phyloP scores from a whole-genome alignment of 202 grass and related monocot genomes.

The Musa balbisiana region DNA sequence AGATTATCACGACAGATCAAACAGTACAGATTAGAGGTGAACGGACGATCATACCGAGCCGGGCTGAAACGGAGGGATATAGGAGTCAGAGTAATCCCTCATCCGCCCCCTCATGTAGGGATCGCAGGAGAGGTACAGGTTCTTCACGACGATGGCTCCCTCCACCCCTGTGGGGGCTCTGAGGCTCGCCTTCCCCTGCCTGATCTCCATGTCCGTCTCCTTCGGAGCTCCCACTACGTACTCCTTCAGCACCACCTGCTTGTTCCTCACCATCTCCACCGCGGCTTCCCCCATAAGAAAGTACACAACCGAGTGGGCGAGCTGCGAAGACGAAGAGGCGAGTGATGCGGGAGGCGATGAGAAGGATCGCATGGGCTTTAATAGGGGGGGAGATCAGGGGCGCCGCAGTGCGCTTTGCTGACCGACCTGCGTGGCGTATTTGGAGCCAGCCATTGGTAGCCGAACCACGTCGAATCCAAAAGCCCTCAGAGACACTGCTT shows the following conservation, averaged over 20 bases:
- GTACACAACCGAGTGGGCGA: too few relatives aligned
- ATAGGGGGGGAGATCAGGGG: too few relatives aligned
- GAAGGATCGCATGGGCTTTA: too few relatives aligned
- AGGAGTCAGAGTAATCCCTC: slow-evolving; percentile 45
- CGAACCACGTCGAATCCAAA: too few relatives aligned
- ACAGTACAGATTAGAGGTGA: too few relatives aligned
- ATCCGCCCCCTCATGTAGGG: slow-evolving; percentile 75
- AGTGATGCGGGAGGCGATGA: too few relatives aligned
- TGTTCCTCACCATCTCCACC: slow-evolving; percentile 37
- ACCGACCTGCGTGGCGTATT: too few relatives aligned
- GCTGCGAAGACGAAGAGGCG: too few relatives aligned
- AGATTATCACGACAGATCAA: neutral
- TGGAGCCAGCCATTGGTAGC: too few relatives aligned
- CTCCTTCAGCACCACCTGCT: slow-evolving; percentile 58
- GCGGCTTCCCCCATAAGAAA: neutral
- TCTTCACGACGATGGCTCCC: slow-evolving; percentile 52
- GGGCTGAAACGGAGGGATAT: slow-evolving; percentile 70
- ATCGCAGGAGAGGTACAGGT: slow-evolving; percentile 91
- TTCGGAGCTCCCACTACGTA: slow-evolving; percentile 50
- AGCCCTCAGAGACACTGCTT: too few relatives aligned
- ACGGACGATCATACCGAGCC: slow-evolving; percentile 38
- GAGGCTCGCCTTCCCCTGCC: slow-evolving; percentile 31
- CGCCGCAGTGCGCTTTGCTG: too few relatives aligned
- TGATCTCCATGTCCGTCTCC: slow-evolving; percentile 70
- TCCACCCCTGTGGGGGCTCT: slow-evolving; percentile 33